Base-by-base conservation (phyloP, 2,329 filamentous ascomycete species). In the Elsinoe necatrix region DNA sequence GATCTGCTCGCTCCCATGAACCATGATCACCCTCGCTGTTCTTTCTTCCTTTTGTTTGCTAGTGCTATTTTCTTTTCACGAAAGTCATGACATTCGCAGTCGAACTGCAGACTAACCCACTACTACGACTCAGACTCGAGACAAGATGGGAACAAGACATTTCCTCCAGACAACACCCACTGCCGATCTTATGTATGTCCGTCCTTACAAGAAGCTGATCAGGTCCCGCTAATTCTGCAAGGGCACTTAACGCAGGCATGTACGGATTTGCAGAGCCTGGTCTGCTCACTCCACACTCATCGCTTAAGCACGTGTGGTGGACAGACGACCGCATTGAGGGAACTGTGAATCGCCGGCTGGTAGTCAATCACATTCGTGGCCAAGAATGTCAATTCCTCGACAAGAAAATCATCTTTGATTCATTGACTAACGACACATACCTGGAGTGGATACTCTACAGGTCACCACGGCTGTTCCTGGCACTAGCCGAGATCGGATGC, bases 371-470 rank as follows among this genome's bases (percentile, higher is more conserved):
- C 58, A 75, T 90, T 41, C 74, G 80, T 48, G 78, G 81, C 39
- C 77, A 82, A 59, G 84, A 87, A 68, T 75, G 82, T 61, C 75
- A 78, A 56, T 80, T 80, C 55, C 72, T 91, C 47, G 79, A 85
- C 64, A 73, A 74, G 39, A 81, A 81, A 7, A 73, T 88, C 47
- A 80, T 75, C 11, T 89, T 88, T 67, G 85, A 85, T 27, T 81
- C 81, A 56, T 23, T 61, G 42, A 60, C 58, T 8, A 82, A 88
- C 67, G 80, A 84, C 60, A 89, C 85, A 0, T 90, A 90, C 67
- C 83, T 86, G 75, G 85, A 89, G 66, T 89, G 86, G 84, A 88
- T 90, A 57, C 72, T 86, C 47, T 74, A 80, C 56, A 84, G 84
- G 63, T 83, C 84, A 5, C 84, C 82, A 64, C 78, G 83, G 47